Percentiles rank a stretch among this genome's conserved stretches.
phyloP scores from a whole-genome alignment of 2,329 filamentous ascomycete genomes.

The Fusarium domesticum region DNA sequence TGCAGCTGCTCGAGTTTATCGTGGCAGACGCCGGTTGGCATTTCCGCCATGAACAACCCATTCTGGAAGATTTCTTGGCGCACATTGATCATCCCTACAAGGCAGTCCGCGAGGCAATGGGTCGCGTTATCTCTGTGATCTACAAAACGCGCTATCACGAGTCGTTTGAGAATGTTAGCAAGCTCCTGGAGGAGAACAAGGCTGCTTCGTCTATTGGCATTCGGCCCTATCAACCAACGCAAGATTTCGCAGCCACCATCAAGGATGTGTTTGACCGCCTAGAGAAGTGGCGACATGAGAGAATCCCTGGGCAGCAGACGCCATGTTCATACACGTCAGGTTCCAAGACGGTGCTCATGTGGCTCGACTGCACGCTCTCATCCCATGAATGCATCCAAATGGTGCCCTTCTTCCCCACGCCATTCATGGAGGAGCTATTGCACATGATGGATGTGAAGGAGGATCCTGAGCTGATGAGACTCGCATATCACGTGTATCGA shows the following conservation, averaged over 20 bases:
- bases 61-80: slow-evolving; percentile 80
- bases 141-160: slow-evolving; percentile 93
- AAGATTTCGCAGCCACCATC: slow-evolving; percentile 71
- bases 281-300: slow-evolving; percentile 82
- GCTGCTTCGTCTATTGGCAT: slow-evolving; percentile 76
- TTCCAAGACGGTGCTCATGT: slow-evolving; percentile 91
- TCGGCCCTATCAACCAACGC: slow-evolving; percentile 74
- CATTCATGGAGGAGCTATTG: slow-evolving; percentile 87
- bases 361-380: slow-evolving; percentile 87
- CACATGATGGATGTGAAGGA: slow-evolving; percentile 99
- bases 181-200: slow-evolving; percentile 76
- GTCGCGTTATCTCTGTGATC: slow-evolving; percentile 80
- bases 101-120: slow-evolving; percentile 91
- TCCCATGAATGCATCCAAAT: slow-evolving; percentile 92
- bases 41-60: slow-evolving; percentile 84
- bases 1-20: slow-evolving; percentile 83
- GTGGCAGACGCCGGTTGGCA: slow-evolving; percentile 93
- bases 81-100: slow-evolving; percentile 98
- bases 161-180: slow-evolving; percentile 76
- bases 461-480: slow-evolving; percentile 88
- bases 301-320: slow-evolving; percentile 83
- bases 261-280: slow-evolving; percentile 73
- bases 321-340: slow-evolving; percentile 93
- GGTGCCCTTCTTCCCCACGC: slow-evolving; percentile 82
- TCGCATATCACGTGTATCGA: slow-evolving; percentile 95